phyloP scores from a whole-genome alignment of 208 protist genomes.

The Leishmania major region DNA sequence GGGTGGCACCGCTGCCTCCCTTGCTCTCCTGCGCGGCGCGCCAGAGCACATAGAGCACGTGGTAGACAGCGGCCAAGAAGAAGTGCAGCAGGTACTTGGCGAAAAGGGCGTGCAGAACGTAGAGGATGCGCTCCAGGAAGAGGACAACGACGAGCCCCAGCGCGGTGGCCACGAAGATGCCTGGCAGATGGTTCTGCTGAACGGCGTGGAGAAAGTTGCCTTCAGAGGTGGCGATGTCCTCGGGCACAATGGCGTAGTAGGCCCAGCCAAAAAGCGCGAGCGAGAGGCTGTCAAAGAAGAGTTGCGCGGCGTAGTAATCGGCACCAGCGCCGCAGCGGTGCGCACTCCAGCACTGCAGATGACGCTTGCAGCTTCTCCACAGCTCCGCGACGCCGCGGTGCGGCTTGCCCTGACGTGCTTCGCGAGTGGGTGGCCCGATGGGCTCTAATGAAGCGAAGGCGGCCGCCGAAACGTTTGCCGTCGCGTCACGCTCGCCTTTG shows the following conservation, averaged over 20 bases:
- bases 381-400: not conserved
- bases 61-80: constrained; percentile 31
- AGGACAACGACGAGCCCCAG: constrained; percentile 58
- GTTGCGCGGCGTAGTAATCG: constrained; percentile 57
- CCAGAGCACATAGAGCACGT: constrained; percentile 50
- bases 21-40: constrained; percentile 6
- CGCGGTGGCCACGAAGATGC: constrained; percentile 62
- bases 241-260: constrained; percentile 54
- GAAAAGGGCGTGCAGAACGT: constrained; percentile 43
- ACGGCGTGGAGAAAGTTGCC: constrained; percentile 63
- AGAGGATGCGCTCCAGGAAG: constrained; percentile 66
- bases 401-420: not conserved
- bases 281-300: constrained; percentile 44
- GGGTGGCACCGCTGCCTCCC: not conserved
- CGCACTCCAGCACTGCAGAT: constrained; percentile 16
- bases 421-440: not conserved
- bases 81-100: constrained; percentile 52
- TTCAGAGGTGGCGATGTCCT: constrained; percentile 18
- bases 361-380: constrained; percentile 8
- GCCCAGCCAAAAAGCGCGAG: constrained; percentile 50
- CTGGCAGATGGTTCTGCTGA: constrained; percentile 68
- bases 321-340: constrained; percentile 52
- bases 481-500: not conserved
- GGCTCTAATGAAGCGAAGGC: not conserved
- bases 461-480: not conserved